These are phyloP conservation scores for Myrmaecium sp. DNA, from an alignment of 2,329 filamentous ascomycete species.

Conservation along the genomic window DNA sequence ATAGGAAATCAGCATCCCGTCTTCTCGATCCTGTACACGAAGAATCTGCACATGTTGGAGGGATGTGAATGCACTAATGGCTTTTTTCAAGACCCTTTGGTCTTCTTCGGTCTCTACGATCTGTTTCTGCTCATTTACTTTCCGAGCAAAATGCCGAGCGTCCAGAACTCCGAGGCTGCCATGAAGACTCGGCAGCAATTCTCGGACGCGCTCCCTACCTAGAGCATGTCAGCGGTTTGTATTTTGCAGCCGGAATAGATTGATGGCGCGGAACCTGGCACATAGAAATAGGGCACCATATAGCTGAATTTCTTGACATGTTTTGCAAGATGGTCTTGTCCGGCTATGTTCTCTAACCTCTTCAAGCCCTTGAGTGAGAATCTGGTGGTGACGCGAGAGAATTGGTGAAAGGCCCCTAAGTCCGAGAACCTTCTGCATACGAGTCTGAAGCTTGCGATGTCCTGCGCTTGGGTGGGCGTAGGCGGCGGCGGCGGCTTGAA, in stretches of 20 bases:
- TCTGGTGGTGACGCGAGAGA: conserved; percentile 33
- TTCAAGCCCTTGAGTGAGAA: conserved; percentile 33
- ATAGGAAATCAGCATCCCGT: conserved; percentile 35
- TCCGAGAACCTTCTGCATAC: conserved; percentile 33
- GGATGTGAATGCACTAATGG: conserved; percentile 39
- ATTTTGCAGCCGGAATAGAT: conserved; percentile 9
- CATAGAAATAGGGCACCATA: conserved; percentile 42
- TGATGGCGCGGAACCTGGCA: conserved; percentile 26
- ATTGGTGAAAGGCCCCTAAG: conserved; percentile 33
- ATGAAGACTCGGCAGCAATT: conserved; percentile 20
- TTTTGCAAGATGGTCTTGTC: conserved; percentile 30
- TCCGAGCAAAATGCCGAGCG: conserved; percentile 25
- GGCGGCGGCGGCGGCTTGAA: conserved; percentile 28
- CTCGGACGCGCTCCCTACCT: conserved; percentile 24
- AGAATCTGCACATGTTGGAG: conserved; percentile 50
- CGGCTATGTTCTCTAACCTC: conserved; percentile 31
- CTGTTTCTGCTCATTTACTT: conserved; percentile 32
- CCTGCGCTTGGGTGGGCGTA: conserved; percentile 24
- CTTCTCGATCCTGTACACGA: conserved; percentile 41
- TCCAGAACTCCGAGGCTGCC: conserved; percentile 20
- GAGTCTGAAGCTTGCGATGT: conserved; percentile 30
- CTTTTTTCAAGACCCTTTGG: conserved; percentile 33
- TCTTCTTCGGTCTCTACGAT: conserved; percentile 36
- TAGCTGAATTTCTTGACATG: conserved; percentile 45
- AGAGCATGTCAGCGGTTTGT: conserved; percentile 7